These are phyloP conservation scores for Trichophyton equinum DNA, from an alignment of 2,329 filamentous ascomycete genomes.

Conservation along the genomic window DNA sequence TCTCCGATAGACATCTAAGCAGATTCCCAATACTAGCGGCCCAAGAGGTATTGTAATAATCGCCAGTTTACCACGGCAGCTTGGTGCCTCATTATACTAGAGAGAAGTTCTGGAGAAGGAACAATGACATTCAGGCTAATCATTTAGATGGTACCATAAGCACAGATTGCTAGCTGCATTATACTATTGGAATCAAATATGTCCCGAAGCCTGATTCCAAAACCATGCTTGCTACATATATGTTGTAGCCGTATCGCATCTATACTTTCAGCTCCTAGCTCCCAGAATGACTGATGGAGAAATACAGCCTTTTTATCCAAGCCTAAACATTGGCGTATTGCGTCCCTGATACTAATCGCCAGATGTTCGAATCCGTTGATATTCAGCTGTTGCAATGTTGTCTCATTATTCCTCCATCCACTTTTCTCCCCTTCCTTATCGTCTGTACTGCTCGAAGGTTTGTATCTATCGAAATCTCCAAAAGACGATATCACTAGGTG, in stretches of 20 bases:
- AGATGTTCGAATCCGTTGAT: not conserved
- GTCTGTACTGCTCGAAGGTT: not conserved
- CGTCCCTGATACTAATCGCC: not conserved
- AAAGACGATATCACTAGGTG: not conserved
- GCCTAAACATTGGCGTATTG: not conserved
- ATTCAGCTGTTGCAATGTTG: not conserved
- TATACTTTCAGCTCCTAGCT: conserved; percentile 3
- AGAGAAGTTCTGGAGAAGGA: too few relatives aligned
- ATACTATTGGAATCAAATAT: not conserved
- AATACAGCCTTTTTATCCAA: not conserved
- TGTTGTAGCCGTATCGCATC: conserved; percentile 2
- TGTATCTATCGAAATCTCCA: not conserved
- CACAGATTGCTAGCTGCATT: not conserved
- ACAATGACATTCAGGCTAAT: too few relatives aligned
- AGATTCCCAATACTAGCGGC: too few relatives aligned
- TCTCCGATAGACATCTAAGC: not conserved
- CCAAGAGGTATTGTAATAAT: too few relatives aligned
- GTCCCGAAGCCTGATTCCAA: not conserved
- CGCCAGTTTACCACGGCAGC: too few relatives aligned
- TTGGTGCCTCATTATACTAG: too few relatives aligned
- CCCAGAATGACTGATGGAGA: conserved; percentile 2
- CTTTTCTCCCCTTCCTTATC: not conserved
- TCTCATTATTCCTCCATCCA: not conserved
- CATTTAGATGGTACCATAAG: not conserved
- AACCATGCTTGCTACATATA: not conserved